Base-by-base conservation (phyloP, 2,329 filamentous ascomycete genomes). In the Sporothrix curviconia region DNA sequence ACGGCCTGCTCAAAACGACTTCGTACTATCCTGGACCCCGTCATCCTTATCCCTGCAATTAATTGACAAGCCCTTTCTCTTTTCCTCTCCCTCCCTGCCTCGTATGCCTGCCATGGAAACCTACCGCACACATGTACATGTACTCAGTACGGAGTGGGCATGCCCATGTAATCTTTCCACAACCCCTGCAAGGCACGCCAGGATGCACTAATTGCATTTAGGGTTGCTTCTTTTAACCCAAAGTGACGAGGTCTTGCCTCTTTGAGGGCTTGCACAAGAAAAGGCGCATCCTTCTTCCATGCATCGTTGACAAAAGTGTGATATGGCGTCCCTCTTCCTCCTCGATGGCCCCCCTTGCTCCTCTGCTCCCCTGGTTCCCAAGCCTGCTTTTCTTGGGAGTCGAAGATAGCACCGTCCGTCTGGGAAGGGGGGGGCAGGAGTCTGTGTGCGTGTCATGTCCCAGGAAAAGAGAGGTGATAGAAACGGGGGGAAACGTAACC, bases 101-200 rank as follows among this genome's bases (percentile, higher is more conserved):
- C 55, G 43, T 36, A 42, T 58, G 51, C 24, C 34, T 53, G 32
- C 34, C 40, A 28, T n/a, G n/a, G n/a, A n/a, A n/a, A n/a, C n/a
- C 32, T 37, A 15, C 36, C n/a, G 36, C 25, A 15, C 56, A 46
- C 15, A 42, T 44, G 14, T 19, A 47, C 39, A 40, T 11, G 40
- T 19, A 34, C 8, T 37, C 9, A 7, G 36, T 37, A 7, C 12
- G n/a, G n/a, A n/a, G n/a, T n/a, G n/a, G n/a, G n/a, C n/a, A n/a
- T n/a, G n/a, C n/a, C 36, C 36, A 43, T 53, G 37, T 25, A 52
- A 30, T n/a, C n/a, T n/a, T n/a, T n/a, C n/a, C 36, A 32, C 17
- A 19, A 28, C 56, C 57, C 57, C 57, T 59, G 57, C n/a, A 52
- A 47, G 57, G 46, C 52, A 59, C 57, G 49, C 49, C 56, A 59